Base-by-base conservation (phyloP, 306 rosid species). In the Leucaena leucocephala region DNA sequence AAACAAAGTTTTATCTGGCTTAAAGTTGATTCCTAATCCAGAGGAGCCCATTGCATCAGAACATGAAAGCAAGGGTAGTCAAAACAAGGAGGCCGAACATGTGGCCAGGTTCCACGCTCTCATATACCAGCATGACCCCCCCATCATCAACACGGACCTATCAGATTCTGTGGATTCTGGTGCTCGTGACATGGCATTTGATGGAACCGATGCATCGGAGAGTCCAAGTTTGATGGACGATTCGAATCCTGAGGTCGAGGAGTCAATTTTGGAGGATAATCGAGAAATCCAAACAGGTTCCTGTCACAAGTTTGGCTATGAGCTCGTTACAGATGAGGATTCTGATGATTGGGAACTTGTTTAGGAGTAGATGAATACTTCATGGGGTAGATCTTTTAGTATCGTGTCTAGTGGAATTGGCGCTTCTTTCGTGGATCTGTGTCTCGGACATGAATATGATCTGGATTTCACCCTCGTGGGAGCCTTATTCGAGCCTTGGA, bases 281-380 rank as follows among this genome's bases (percentile, higher is more conserved):
- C n/a, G 13, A 61, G 67, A 61, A 61, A 13, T 61, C 16, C 67
- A 61, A 4, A 8, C n/a, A 5, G 0, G 40, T 6, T 12, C 1
- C 6, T 12, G 9, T 5, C 40, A 12, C 16, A 10, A 1, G 65
- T 59, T 4, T 19, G 38, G 7, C 65, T 49, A 74, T 73, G 82
- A 62, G 68, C 81, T 33, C 75, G 81, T 75, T 50, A 75, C 75
- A 35, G 78, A 79, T 79, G 55, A 27, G 27, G 27, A 69, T 83
- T 81, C 76, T 2, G 95, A 91, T 76, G 98, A 95, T 17, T 90
- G 99, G 97, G 99, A 91, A 74, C 94, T 90, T 68, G 89, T 93
- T 16, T 68, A 80, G 87, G 76, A 82, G n/a, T 42, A 14, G 54
- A 70, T 83, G 7, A 68, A 39, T 68, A 27, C 27, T 27, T 48